Evolutionary conservation across 2,329 filamentous ascomycete species (phyloP).

Genomic region (Sporothrix variecibatus): DNA sequence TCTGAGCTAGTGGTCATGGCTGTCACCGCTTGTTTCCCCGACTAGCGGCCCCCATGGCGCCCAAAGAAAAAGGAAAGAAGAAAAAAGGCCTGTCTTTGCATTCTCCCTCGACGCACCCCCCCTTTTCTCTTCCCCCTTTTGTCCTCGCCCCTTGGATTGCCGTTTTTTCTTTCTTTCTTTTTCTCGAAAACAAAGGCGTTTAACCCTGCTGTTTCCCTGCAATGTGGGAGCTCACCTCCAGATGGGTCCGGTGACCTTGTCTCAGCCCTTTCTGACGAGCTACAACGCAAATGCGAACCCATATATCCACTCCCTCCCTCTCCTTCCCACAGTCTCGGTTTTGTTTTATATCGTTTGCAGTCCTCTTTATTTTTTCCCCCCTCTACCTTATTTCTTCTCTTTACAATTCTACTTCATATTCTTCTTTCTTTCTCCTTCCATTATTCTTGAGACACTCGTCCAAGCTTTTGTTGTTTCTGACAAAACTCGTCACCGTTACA

Average conservation of each 20-base stretch:
- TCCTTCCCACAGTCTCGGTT: slow-evolving; percentile 12
- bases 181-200: neutral
- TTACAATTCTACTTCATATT: neutral
- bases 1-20: slow-evolving; percentile 15
- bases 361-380: neutral
- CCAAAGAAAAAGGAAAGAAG: slow-evolving; percentile 24
- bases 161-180: neutral
- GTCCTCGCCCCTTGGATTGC: neutral
- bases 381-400: neutral
- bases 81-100: slow-evolving; percentile 14
- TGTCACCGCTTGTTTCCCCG: slow-evolving; percentile 31
- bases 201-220: slow-evolving; percentile 18
- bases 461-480: neutral
- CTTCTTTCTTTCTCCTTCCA: neutral
- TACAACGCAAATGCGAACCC: slow-evolving; percentile 10
- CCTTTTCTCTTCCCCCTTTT: slow-evolving; percentile 20
- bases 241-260: slow-evolving; percentile 31
- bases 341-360: slow-evolving; percentile 17
- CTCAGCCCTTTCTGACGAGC: slow-evolving; percentile 29
- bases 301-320: slow-evolving; percentile 27
- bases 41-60: slow-evolving; percentile 21
- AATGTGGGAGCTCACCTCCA: slow-evolving; percentile 18
- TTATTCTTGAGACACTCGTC: neutral
- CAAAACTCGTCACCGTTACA: slow-evolving; percentile 16
- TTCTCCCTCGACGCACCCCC: slow-evolving; percentile 17